Conservation (phyloP, 169 alveolate genomes). For the Cryptosporidium tyzzeri region DNA sequence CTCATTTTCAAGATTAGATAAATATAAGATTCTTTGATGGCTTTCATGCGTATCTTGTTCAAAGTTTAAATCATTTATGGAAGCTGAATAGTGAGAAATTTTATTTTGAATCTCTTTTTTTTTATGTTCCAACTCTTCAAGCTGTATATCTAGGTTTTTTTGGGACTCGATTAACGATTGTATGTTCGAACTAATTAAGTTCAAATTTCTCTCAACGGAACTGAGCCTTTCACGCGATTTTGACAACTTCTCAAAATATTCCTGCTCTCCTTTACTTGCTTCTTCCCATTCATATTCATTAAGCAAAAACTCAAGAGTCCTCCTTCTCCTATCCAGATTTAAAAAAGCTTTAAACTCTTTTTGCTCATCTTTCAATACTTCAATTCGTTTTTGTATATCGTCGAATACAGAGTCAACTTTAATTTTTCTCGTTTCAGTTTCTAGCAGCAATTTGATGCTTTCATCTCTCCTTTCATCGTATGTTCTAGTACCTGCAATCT, state of each 20-base stretch:
- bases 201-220: not conserved
- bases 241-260: conserved; percentile 34
- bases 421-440: conserved; percentile 79
- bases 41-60: not conserved
- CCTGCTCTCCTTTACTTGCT: conserved; percentile 60
- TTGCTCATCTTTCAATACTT: conserved; percentile 74
- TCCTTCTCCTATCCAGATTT: conserved; percentile 61
- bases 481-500: conserved; percentile 85
- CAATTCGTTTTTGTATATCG: conserved; percentile 80
- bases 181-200: not conserved
- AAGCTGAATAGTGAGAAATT: conserved; percentile 28
- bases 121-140: conserved; percentile 25
- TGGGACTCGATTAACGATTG: not conserved
- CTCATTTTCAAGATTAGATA: conserved; percentile 17
- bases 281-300: conserved; percentile 71
- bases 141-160: conserved; percentile 22
- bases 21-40: not conserved
- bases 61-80: conserved; percentile 13
- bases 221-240: conserved; percentile 26
- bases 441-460: conserved; percentile 78
- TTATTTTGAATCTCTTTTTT: conserved; percentile 32
- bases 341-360: conserved; percentile 78
- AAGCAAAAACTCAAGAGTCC: conserved; percentile 51
- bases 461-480: conserved; percentile 86
- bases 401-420: conserved; percentile 80